Evolutionary conservation across 2,329 filamentous ascomycete genomes (phyloP), one percentile per base, ranked within the genome.

Genomic region (Arthrobotrys musiformis): DNA sequence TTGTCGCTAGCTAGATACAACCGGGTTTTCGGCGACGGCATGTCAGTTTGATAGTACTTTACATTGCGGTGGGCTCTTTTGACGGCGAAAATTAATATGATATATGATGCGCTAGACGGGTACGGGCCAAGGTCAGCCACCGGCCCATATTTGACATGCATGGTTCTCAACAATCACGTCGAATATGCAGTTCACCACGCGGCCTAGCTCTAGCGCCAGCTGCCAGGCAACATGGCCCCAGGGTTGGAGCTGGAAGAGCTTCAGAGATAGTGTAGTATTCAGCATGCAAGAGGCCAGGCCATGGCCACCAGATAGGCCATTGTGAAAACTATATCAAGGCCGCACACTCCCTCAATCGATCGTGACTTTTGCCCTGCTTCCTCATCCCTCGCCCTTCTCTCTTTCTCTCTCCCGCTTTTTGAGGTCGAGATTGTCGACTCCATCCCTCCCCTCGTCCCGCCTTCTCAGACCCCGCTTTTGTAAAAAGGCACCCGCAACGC

Each of bases 131-230:
- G 46, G 50, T 37, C 69, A 76, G 72, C 72, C 72, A 76, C 72
- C 48, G 52, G 48, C 60, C 44, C 44, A 61, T n/a, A n/a, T 67
- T 48, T 22, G 35, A 50, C 58, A 52, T 76, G 54, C 62, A 68
- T 75, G 56, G 44, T 13, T 9, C 70, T 62, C 70, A 75, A 69
- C 56, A 75, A 75, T 68, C 70, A 63, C 69, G 40, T 56, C 62
- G 50, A 48, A 26, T 56, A 37, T 48, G 28, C 30, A 60, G 40
- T 48, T 62, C 56, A 44, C 62, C 42, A 35, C 33, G 48, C 30
- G 56, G 28, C 24, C 35, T 58, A 28, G 33, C 58, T 50, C 19
- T 44, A 46, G 48, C 30, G 46, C 61, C 19, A 44, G 54, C 66
- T 35, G 30, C n/a, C n/a, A 48, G 44, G 7, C 9, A 37, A 30